phyloP scores from a whole-genome alignment of 768 basidiomycete genomes.

The Calocybe gangraenosa region DNA sequence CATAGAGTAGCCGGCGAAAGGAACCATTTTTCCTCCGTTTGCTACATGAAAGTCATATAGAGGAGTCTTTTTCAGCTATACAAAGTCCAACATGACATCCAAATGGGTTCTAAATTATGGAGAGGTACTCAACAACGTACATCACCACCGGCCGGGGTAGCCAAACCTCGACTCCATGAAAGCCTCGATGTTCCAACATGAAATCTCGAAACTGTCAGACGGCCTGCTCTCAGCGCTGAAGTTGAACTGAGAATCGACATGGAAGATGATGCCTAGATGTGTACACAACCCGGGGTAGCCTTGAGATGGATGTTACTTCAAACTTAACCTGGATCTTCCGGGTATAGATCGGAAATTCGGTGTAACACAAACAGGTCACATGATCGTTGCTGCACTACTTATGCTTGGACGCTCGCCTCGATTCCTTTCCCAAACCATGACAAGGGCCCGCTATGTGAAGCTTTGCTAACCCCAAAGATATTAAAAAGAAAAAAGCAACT shows the following conservation, averaged over 20 bases:
- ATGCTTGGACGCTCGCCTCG: too few relatives aligned
- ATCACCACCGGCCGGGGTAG: constrained; percentile 10
- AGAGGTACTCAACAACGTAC: constrained; percentile 7
- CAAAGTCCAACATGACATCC: background rate
- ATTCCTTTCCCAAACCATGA: too few relatives aligned
- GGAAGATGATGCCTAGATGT: too few relatives aligned
- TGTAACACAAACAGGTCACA: too few relatives aligned
- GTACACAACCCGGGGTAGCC: too few relatives aligned
- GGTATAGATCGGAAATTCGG: too few relatives aligned
- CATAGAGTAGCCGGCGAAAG: constrained; percentile 96
- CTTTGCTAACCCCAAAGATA: too few relatives aligned
- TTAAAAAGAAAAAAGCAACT: too few relatives aligned
- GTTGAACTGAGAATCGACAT: constrained; percentile 8
- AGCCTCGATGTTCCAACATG: background rate
- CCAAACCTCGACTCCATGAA: constrained; percentile 8
- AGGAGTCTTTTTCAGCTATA: constrained; percentile 55
- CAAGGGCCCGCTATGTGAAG: background rate
- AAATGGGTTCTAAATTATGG: background rate
- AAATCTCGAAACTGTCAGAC: constrained; percentile 5
- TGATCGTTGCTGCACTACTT: too few relatives aligned
- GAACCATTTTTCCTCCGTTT: constrained; percentile 89
- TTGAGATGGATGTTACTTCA: too few relatives aligned
- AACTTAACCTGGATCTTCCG: too few relatives aligned
- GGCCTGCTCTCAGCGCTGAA: constrained; percentile 7
- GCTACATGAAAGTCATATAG: constrained; percentile 87